Percentiles rank a stretch among this genome's conserved stretches.
Conservation (phyloP, 495 filamentous ascomycete species). For the Aspergillus nanangensis region DNA sequence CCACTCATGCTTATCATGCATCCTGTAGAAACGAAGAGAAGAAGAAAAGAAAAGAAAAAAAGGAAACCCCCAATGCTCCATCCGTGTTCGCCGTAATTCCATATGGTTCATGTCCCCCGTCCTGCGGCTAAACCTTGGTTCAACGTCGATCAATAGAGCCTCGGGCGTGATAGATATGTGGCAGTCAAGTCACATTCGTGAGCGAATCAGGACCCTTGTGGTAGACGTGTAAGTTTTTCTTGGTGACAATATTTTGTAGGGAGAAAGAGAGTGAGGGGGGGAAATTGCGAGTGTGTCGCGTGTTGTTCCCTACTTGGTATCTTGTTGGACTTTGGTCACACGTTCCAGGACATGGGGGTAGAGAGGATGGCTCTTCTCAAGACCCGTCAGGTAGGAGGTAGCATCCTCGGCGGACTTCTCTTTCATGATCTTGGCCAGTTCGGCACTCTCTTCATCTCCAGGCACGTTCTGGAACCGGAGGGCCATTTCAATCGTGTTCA, state of each 20-base stretch:
- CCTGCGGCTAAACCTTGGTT: slow-evolving; percentile 18
- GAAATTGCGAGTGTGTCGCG: slow-evolving; percentile 2
- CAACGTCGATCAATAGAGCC: slow-evolving; percentile 6
- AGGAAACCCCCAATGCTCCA: too few relatives aligned
- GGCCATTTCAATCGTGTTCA: slow-evolving; percentile 78
- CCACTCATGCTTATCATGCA: too few relatives aligned
- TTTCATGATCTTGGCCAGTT: slow-evolving; percentile 79
- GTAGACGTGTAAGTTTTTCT: slow-evolving; percentile 3
- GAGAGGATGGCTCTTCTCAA: slow-evolving; percentile 67
- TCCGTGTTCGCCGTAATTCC: slow-evolving; percentile 16
- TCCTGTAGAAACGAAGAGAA: too few relatives aligned
- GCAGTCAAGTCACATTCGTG: slow-evolving; percentile 7
- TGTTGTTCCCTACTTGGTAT: slow-evolving; percentile 31
- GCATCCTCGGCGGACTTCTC: slow-evolving; percentile 59
- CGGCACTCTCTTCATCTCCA: slow-evolving; percentile 78
- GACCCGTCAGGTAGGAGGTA: slow-evolving; percentile 69
- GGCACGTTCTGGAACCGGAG: slow-evolving; percentile 90
- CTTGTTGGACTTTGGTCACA: slow-evolving; percentile 72
- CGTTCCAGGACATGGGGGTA: slow-evolving; percentile 66
- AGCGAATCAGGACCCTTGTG: slow-evolving; percentile 14
- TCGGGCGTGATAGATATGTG: background rate
- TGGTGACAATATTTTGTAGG: slow-evolving; percentile 8
- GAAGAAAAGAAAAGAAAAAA: too few relatives aligned
- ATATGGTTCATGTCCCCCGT: slow-evolving; percentile 26
- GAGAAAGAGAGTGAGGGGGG: slow-evolving; percentile 3